Evolutionary conservation across 441 rosid genomes (phyloP), one percentile per base, ranked within the genome.

Genomic region (Populus hybrid): DNA sequence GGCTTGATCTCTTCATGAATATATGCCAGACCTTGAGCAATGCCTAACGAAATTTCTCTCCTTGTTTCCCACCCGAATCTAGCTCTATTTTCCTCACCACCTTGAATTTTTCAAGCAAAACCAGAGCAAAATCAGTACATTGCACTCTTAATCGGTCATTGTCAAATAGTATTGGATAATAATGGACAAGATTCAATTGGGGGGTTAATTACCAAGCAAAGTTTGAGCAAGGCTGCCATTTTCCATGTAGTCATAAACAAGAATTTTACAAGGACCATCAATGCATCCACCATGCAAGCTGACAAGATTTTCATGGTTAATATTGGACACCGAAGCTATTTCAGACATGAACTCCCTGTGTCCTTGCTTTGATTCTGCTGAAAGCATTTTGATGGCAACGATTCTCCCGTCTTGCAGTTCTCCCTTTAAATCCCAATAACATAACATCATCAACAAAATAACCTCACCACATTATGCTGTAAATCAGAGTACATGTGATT

Each of bases 21-120:
- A 81, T 91, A 83, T 74, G 93, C 91, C 29, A 95, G 79, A 56
- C 91, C 99, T 77, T 87, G 88, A 1, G 92, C 96, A n/a, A 91
- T 89, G 0, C 97, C 94, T 18, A 77, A 82, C 0, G 93, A 89
- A 26, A 95, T 89, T 20, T 87, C 88, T 86, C 88, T 86, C 80
- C 98, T 87, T 56, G 50, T 29, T 68, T 78, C 64, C 92, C 88
- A 87, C 6, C 69, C 76, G 2, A 87, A 82, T 16, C 68, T 81
- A 1, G 28, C 80, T 75, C 79, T 83, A 16, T 5, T 77, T 56
- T 83, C 53, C 29, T 75, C 72, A 26, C 79, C 80, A 69, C 82
- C 89, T 83, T 21, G 7, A 42, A 69, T 71, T 53, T 1, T 12
- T 40, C 50, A 29, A 42, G 20, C 12, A 68, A 18, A 29, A 29